phyloP scores from a whole-genome alignment of 352 stramenopile species.

The Phytopythium sindhum region DNA sequence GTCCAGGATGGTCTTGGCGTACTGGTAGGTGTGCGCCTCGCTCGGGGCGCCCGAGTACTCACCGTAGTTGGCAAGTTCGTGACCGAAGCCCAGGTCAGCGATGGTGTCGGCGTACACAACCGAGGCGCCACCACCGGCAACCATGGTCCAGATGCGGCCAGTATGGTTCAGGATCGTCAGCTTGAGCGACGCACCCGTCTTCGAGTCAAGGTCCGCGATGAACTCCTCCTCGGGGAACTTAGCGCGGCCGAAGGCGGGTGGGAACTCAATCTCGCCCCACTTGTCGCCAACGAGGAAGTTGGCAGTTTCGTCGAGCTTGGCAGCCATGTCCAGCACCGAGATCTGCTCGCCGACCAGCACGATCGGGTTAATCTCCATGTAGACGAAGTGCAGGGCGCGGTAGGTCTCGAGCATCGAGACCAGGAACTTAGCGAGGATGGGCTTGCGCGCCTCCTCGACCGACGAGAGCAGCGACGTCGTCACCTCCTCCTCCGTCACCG shows the following conservation, averaged over 20 bases:
- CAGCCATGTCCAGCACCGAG: slow-evolving; percentile 94
- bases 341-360: slow-evolving; percentile 92
- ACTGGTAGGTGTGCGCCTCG: slow-evolving; percentile 96
- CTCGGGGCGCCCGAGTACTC: slow-evolving; percentile 97
- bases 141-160: slow-evolving; percentile 97
- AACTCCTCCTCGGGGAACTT: slow-evolving; percentile 96
- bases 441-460: slow-evolving; percentile 75
- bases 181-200: slow-evolving; percentile 96
- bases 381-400: slow-evolving; percentile 95
- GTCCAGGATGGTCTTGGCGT: slow-evolving; percentile 95
- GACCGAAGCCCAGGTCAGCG: slow-evolving; percentile 90
- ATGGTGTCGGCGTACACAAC: slow-evolving; percentile 98
- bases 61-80: slow-evolving; percentile 96
- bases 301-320: slow-evolving; percentile 96
- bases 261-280: slow-evolving; percentile 95
- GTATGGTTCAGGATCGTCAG: slow-evolving; percentile 96
- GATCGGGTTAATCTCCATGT: slow-evolving; percentile 98
- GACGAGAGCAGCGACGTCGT: slow-evolving; percentile 66
- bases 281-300: slow-evolving; percentile 91
- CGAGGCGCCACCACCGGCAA: slow-evolving; percentile 93
- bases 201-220: slow-evolving; percentile 93
- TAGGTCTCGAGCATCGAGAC: slow-evolving; percentile 91
- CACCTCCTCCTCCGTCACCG: slow-evolving; percentile 73
- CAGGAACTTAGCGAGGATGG: slow-evolving; percentile 88
- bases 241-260: slow-evolving; percentile 92